Base-by-base conservation (phyloP, 2,329 filamentous ascomycete species). In the Aspergillus ustus region DNA sequence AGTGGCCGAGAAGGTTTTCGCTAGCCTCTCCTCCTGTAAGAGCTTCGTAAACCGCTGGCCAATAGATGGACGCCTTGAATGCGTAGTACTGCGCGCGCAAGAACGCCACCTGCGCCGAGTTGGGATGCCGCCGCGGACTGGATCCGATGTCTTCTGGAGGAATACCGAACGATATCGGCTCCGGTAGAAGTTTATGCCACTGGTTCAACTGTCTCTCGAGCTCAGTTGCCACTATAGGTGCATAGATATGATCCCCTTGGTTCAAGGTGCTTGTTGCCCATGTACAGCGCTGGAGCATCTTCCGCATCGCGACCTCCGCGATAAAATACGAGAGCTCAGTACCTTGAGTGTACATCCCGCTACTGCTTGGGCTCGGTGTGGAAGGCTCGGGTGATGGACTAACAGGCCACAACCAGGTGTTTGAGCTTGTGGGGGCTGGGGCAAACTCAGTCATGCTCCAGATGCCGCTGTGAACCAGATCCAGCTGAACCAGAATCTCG, bases 301-400 rank as follows among this genome's bases (percentile, higher is more conserved):
- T 61, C 7, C 62, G 62, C 59, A 63, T 63, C 7, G 58, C 62
- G 7, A 61, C 59, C 29, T 63, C 62, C 3, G 62, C 54, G 7
- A 63, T 17, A n/a, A 61, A 63, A 29, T 63, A 63, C 1, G 62
- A 59, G 20, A 52, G n/a, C 31, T 60, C 37, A 28, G 40, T 20
- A 3, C 25, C 25, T 5, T 3, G 25, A 25, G 25, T 4, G 25
- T 9, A 34, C 31, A 34, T 4, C 8, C 13, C 31, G 31, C 31
- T 8, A 3, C 3, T 3, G 31, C 34, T 40, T 4, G 34, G 25
- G 25, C 25, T 40, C 11, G 34, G 34, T 40, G 15, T 40, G 15
- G 11, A 4, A 5, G 34, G 9, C 13, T 40, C 34, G 9, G 34
- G 4, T 2, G 34, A 11, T 40, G 34, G 34, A 13, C 11, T 13